These are phyloP conservation scores for Conringia planisiliqua DNA, from an alignment of 345 rosid genomes.

Conservation along the genomic window DNA sequence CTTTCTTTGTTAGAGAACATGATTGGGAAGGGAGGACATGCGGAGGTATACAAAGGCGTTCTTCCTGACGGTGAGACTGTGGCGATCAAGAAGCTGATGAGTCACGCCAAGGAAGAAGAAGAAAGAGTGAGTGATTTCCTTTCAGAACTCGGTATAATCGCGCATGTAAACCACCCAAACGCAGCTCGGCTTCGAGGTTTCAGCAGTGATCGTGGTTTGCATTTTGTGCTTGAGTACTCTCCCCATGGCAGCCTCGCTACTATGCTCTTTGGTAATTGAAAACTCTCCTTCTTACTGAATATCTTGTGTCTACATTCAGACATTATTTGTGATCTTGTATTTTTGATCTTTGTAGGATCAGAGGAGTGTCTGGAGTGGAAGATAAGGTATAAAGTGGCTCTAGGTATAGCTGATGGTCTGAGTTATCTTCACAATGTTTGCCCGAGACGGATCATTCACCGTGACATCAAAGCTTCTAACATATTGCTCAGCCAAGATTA, in stretches of 20 bases:
- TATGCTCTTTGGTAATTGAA: conserved; percentile 53
- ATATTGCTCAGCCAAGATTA: conserved; percentile 63
- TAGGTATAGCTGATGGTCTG: conserved; percentile 82
- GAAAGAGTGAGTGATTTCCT: conserved; percentile 59
- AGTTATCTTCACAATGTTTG: conserved; percentile 76
- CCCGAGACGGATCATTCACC: conserved; percentile 81
- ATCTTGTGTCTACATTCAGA: neutral
- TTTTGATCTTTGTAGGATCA: conserved; percentile 46
- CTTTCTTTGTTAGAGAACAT: conserved; percentile 49
- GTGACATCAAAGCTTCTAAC: conserved; percentile 94
- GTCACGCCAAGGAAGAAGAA: conserved; percentile 57
- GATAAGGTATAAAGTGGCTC: conserved; percentile 61
- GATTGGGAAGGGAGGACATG: conserved; percentile 88
- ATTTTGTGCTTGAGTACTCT: conserved; percentile 79
- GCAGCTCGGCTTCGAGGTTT: conserved; percentile 82
- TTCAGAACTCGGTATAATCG: conserved; percentile 90
- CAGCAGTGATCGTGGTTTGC: conserved; percentile 69
- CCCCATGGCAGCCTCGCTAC: conserved; percentile 81
- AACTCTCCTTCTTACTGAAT: neutral
- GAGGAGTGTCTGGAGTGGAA: conserved; percentile 64
- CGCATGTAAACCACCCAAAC: conserved; percentile 85
- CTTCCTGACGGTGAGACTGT: conserved; percentile 61
- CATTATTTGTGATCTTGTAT: conserved; percentile 2
- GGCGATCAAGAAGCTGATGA: conserved; percentile 76
- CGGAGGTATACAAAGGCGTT: conserved; percentile 76